Evolutionary conservation across 2,329 filamentous ascomycete species (phyloP), one percentile per base, ranked within the genome.

Genomic region (Xylariaceae sp.): DNA sequence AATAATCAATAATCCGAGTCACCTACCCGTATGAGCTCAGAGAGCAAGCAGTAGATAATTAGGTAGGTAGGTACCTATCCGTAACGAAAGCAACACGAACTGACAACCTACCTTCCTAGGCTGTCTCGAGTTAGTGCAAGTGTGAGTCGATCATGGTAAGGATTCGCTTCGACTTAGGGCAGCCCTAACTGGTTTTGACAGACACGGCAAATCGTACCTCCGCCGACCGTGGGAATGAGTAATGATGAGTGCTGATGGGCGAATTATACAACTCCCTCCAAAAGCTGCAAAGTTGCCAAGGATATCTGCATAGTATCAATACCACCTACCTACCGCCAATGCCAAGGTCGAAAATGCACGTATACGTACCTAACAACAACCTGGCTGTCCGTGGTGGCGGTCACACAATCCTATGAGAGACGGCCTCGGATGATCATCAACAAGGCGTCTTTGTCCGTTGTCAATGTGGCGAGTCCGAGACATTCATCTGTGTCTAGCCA

Each of bases 381-480:
- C 23, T 30, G 23, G 23, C 23, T 13, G 7, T 7, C 8, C 11
- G 18, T 30, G 23, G 11, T 50, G 48, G 48, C 3, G 15, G 48
- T 50, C 37, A 42, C 37, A 42, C 42, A 13, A 3, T 45, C 42
- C 13, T 55, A 35, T n/a, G 39, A 50, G 8, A 18, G n/a, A 13
- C 11, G 9, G 3, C 37, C 9, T 13, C 37, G 37, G 37, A 13
- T 10, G 37, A 42, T 42, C 9, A 9, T 42, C 37, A 10, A 13
- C 37, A 13, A 42, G 37, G 11, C 11, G 37, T 10, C 37, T 42
- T 13, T 42, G 42, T 45, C 53, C 51, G 55, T 35, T 56, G 57
- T 53, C 39, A 10, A 56, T 37, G 61, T 65, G 63, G 63, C 61
- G 42, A 63, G 52, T 58, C 63, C 61, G 58, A 65, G 63, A 65